Conservation (phyloP, 1,284 basidiomycete species). For the Sanguinoderma infundibulare region DNA sequence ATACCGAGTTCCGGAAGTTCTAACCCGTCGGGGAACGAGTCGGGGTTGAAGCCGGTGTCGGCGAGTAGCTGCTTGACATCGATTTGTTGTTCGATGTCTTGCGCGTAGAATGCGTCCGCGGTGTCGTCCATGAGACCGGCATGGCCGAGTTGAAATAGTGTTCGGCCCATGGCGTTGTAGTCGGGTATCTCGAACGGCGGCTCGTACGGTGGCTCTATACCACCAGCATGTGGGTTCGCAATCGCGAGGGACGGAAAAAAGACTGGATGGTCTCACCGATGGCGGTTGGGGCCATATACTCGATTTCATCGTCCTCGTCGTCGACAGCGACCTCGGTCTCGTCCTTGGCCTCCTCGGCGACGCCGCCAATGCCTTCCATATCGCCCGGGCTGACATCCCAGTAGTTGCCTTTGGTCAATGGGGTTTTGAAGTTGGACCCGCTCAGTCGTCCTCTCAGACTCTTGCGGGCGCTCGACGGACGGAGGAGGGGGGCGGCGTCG, state of each 20-base stretch:
- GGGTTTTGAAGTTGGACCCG: conserved; percentile 60
- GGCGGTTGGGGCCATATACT: conserved; percentile 78
- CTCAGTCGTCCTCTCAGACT: conserved; percentile 39
- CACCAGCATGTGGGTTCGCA: not conserved
- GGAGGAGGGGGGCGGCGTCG: conserved; percentile 41
- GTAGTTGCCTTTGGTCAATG: conserved; percentile 64
- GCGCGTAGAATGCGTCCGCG: conserved; percentile 33
- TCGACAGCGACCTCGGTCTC: conserved; percentile 41
- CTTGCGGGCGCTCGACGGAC: conserved; percentile 66
- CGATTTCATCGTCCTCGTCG: conserved; percentile 69
- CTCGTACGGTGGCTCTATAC: conserved; percentile 37
- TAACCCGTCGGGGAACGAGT: conserved; percentile 23
- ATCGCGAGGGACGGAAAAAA: not conserved
- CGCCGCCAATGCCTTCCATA: conserved; percentile 38
- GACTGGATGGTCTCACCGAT: conserved; percentile 50
- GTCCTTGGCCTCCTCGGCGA: conserved; percentile 38
- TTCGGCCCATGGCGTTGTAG: conserved; percentile 33
- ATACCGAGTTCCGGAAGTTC: conserved; percentile 33
- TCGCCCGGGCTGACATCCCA: conserved; percentile 77
- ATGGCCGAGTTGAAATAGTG: conserved; percentile 32
- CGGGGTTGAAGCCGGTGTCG: conserved; percentile 26
- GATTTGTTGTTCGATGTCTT: conserved; percentile 31
- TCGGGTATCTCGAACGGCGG: conserved; percentile 41
- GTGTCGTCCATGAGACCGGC: conserved; percentile 33
- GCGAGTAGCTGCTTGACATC: conserved; percentile 27